Conservation (phyloP, 139 green algal species). For the Chlorella sp. region DNA sequence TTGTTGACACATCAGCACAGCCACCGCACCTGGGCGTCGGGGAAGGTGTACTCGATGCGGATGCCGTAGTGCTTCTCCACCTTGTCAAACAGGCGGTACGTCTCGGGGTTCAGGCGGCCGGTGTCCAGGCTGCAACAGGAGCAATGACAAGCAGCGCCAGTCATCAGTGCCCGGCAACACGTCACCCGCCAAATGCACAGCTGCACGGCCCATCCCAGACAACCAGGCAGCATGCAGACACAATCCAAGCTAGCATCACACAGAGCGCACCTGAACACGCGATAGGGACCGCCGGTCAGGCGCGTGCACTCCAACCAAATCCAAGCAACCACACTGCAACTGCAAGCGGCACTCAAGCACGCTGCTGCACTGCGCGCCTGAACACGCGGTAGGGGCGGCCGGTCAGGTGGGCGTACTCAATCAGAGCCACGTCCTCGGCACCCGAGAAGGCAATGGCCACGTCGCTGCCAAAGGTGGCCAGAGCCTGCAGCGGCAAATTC, state of each 20-base stretch:
- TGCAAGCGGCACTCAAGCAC: too few species aligned
- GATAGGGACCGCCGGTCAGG: too few species aligned
- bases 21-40: conserved; percentile 69
- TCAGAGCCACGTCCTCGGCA: conserved; percentile 97
- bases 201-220: too few species aligned
- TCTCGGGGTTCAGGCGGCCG: conserved; percentile 97
- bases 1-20: too few species aligned
- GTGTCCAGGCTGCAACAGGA: conserved; percentile 86
- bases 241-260: too few species aligned
- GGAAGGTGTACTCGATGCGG: conserved; percentile 98
- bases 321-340: too few species aligned
- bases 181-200: too few species aligned
- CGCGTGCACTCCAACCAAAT: too few species aligned
- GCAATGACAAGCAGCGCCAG: too few species aligned
- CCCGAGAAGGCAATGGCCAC: conserved; percentile 95
- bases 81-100: conserved; percentile 92
- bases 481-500: conserved; percentile 74
- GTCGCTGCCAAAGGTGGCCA: conserved; percentile 87
- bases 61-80: conserved; percentile 99
- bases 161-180: too few species aligned
- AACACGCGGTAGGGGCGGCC: conserved; percentile 96
- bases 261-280: too few species aligned
- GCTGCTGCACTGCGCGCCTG: conserved; percentile 59
- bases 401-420: conserved; percentile 98
- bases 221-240: too few species aligned